phyloP scores from a whole-genome alignment of 192 early-diverging fungal genomes.

The Rhizophagus clarus region DNA sequence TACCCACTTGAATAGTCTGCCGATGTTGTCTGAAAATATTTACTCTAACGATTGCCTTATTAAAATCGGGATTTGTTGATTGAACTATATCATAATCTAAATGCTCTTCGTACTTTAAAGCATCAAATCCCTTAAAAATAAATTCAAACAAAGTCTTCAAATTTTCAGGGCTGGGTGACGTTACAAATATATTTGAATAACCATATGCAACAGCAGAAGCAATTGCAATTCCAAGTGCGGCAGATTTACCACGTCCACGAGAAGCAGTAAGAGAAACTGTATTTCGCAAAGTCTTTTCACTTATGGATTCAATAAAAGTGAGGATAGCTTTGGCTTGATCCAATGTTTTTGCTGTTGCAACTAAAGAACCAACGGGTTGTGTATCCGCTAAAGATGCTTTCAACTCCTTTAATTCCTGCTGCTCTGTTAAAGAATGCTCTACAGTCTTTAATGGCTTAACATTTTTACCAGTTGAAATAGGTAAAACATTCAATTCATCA shows the following conservation, averaged over 20 bases:
- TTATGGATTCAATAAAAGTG: slow-evolving; percentile 95
- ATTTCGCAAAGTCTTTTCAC: slow-evolving; percentile 89
- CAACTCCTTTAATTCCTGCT: slow-evolving; percentile 72
- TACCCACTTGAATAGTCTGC: slow-evolving; percentile 86
- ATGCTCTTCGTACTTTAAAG: slow-evolving; percentile 97
- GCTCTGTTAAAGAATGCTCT: slow-evolving; percentile 49
- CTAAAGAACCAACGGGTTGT: slow-evolving; percentile 86
- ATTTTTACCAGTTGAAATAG: slow-evolving; percentile 89
- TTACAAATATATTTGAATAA: slow-evolving; percentile 99
- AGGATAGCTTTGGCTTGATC: slow-evolving; percentile 97
- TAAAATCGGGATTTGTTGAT: slow-evolving; percentile 93
- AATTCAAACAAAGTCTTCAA: slow-evolving; percentile 98
- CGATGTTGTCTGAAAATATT: slow-evolving; percentile 96
- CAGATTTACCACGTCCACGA: slow-evolving; percentile 98
- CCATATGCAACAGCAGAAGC: slow-evolving; percentile 97
- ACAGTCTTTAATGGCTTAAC: slow-evolving; percentile 76
- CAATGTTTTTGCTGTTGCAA: slow-evolving; percentile 77
- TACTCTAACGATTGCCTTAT: slow-evolving; percentile 94
- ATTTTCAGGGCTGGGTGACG: slow-evolving; percentile 96
- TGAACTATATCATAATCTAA: slow-evolving; percentile 99
- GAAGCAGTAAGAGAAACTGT: slow-evolving; percentile 94
- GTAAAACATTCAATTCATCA: slow-evolving; percentile 97
- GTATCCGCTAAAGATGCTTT: slow-evolving; percentile 89
- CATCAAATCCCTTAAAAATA: slow-evolving; percentile 97
- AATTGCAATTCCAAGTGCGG: slow-evolving; percentile 91